Percentiles rank a stretch among this genome's conserved stretches.
phyloP scores from a whole-genome alignment of 208 protist genomes.

The Wallacemonas rigidus region DNA sequence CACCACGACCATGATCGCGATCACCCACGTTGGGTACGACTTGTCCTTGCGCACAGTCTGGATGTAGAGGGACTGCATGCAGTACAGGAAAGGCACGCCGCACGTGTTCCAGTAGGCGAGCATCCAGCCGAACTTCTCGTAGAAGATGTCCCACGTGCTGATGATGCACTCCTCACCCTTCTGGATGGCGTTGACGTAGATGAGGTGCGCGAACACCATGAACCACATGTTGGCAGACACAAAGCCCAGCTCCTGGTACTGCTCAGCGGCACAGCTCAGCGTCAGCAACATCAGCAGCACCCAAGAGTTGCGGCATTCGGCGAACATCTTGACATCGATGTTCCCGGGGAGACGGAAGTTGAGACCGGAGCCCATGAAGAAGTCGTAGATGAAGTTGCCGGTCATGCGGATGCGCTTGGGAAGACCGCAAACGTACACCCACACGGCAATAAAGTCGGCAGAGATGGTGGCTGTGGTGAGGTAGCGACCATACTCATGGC shows the following conservation, averaged over 20 bases:
- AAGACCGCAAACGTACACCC: conserved; percentile 68
- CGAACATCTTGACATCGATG: conserved; percentile 95
- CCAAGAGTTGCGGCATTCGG: conserved; percentile 94
- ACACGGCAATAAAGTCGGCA: conserved; percentile 78
- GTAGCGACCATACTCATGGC: conserved; percentile 73
- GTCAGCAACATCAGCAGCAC: conserved; percentile 94
- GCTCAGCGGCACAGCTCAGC: conserved; percentile 82
- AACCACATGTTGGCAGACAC: conserved; percentile 90
- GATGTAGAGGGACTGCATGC: conserved; percentile 91
- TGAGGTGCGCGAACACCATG: conserved; percentile 92
- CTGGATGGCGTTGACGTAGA: conserved; percentile 94
- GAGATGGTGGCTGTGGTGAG: conserved; percentile 78
- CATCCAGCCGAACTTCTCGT: conserved; percentile 96
- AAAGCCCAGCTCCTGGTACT: conserved; percentile 81
- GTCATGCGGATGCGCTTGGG: conserved; percentile 80
- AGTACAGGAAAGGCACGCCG: conserved; percentile 95
- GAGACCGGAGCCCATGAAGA: conserved; percentile 94
- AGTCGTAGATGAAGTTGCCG: conserved; percentile 93
- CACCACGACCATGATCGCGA: conserved; percentile 71
- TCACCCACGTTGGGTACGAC: conserved; percentile 53
- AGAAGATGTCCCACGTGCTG: conserved; percentile 95
- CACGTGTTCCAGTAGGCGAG: conserved; percentile 96
- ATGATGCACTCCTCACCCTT: conserved; percentile 96
- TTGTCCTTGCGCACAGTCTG: conserved; percentile 76
- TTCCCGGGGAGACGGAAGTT: conserved; percentile 89